Evolutionary conservation across 306 rosid genomes (phyloP), one percentile per base, ranked within the genome.

Genomic region (Malus orientalis): DNA sequence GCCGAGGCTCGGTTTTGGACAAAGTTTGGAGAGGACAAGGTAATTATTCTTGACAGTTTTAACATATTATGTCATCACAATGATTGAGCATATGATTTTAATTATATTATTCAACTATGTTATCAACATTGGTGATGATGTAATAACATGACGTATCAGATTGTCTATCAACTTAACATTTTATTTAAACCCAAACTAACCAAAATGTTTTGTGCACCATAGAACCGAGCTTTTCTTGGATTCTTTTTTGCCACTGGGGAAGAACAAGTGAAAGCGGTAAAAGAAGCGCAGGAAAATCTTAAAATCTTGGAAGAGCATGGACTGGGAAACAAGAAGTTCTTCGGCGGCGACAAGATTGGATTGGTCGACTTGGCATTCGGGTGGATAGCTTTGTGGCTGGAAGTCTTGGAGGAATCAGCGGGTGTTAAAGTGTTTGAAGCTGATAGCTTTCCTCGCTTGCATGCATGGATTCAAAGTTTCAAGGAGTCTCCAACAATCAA

Each of bases 11-110:
- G 75, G 53, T 77, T 77, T 47, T 77, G 80, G 80, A 44, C 42
- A 4, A 69, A 77, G 45, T 77, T 55, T 23, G 75, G 49, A 69
- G 80, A 55, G 19, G 80, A 76, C 13, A 42, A 68, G 80, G 75
- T 77, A 69, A 76, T 44, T 12, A 18, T 18, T 49, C 54, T 49
- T 6, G 54, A 49, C 23, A 16, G 16, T 14, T 22, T 49, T 49
- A 49, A 6, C 54, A 49, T 49, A 12, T 49, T 49, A 14, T 49
- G 54, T 16, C 13, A 49, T 15, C 3, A 16, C 16, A 14, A 6
- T 15, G 54, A 49, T 14, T 49, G 54, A 49, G 54, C 54, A 49
- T 47, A 47, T 4, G 55, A 49, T 18, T 49, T 15, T 36, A 36
- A 49, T 15, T 49, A 4, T 49, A 4, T 49, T 49, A 49, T 15